These are phyloP conservation scores for Fistulinella staudtii DNA, from an alignment of 1,284 basidiomycete species.

Conservation along the genomic window DNA sequence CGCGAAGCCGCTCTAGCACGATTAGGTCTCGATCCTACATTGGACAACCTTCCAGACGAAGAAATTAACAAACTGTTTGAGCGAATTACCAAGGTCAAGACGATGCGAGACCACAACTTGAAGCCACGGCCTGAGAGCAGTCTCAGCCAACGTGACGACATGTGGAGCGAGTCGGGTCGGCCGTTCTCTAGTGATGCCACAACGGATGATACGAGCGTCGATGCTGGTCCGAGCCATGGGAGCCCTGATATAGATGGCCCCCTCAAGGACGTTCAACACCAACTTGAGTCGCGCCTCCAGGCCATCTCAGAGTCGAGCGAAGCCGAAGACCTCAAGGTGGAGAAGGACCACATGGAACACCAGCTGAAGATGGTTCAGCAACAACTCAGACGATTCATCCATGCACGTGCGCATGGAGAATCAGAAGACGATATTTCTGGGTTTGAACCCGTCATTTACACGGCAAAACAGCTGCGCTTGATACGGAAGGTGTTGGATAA, in stretches of 20 bases:
- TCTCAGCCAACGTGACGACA: constrained; percentile 77
- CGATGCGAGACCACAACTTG: constrained; percentile 71
- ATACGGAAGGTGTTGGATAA: constrained; percentile 77
- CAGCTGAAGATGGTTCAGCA: constrained; percentile 77
- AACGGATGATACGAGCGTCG: constrained; percentile 83
- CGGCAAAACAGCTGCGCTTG: constrained; percentile 73
- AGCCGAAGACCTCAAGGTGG: constrained; percentile 78
- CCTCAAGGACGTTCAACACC: constrained; percentile 66
- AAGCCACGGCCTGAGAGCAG: constrained; percentile 80
- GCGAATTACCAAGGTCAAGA: constrained; percentile 89
- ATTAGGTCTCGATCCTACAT: constrained; percentile 77
- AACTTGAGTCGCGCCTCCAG: constrained; percentile 68
- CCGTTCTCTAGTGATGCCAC: constrained; percentile 68
- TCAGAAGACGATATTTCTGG: constrained; percentile 54
- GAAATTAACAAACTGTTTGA: constrained; percentile 93
- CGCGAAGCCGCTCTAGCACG: constrained; percentile 86
- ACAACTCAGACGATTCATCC: constrained; percentile 80
- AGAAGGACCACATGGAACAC: constrained; percentile 89
- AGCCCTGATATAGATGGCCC: constrained; percentile 63
- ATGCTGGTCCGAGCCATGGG: constrained; percentile 58
- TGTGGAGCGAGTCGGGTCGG: constrained; percentile 79
- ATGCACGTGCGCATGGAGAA: constrained; percentile 75
- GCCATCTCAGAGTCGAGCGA: constrained; percentile 73
- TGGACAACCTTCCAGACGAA: constrained; percentile 88
- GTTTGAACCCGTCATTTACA: constrained; percentile 78